Evolutionary conservation across 2,329 filamentous ascomycete genomes (phyloP).

Genomic region (Aureobasidium sp.): DNA sequence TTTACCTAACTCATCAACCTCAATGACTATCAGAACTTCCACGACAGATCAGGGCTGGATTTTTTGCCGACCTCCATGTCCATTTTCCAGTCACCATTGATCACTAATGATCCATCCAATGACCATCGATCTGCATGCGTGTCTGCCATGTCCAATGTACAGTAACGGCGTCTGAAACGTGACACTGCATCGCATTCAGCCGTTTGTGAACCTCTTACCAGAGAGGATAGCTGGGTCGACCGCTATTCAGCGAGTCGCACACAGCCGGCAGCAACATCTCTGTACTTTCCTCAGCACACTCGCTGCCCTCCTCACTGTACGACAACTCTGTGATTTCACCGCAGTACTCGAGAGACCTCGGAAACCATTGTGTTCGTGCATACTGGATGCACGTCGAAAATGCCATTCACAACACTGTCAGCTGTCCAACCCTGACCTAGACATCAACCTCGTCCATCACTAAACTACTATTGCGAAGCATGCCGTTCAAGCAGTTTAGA

Average conservation of each 20-base stretch:
- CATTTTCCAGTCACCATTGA: neutral
- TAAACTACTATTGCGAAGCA: too few species aligned
- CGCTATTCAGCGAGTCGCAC: neutral
- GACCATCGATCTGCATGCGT: neutral
- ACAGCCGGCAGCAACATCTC: neutral
- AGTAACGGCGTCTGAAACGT: constrained; percentile 1
- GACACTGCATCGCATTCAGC: neutral
- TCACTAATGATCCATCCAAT: neutral
- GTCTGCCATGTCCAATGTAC: constrained; percentile 1
- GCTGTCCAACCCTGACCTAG: neutral
- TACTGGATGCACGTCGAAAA: neutral
- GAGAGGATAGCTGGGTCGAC: neutral
- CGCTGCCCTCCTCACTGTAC: neutral
- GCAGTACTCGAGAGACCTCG: neutral
- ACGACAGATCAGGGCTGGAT: neutral
- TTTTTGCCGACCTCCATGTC: neutral
- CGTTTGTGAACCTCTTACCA: neutral
- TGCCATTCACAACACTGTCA: neutral
- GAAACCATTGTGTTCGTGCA: neutral
- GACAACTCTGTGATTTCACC: neutral
- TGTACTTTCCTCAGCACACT: neutral
- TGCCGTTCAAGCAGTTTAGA: neutral
- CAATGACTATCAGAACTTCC: neutral
- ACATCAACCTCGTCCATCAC: neutral
- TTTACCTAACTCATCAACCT: neutral